Percentiles rank a stretch among this genome's conserved stretches.
These are phyloP conservation scores for Saccharomycopsis hybrid DNA, from an alignment of 1,139 yeast genomes.

Conservation along the genomic window DNA sequence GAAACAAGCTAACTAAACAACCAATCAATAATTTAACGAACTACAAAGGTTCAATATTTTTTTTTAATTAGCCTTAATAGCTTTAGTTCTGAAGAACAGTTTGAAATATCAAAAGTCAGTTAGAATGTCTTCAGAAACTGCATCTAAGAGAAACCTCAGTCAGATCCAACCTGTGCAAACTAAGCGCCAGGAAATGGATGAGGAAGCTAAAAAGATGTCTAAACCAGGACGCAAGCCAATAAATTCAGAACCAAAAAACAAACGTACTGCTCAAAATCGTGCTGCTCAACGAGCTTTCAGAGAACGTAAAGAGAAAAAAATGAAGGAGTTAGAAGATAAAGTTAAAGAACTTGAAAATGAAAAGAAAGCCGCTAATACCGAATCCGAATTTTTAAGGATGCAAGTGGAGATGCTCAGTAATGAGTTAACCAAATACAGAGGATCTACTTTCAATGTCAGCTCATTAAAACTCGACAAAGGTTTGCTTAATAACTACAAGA, in stretches of 20 bases:
- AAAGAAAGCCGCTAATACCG: slow-evolving; percentile 56
- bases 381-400: slow-evolving; percentile 63
- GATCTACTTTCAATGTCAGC: slow-evolving; percentile 26
- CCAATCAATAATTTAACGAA: too few species aligned
- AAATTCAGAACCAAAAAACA: slow-evolving; percentile 72
- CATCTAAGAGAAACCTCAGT: slow-evolving; percentile 16
- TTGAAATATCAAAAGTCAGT: too few species aligned
- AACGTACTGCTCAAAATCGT: slow-evolving; percentile 92
- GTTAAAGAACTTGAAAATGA: slow-evolving; percentile 66
- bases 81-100: too few species aligned
- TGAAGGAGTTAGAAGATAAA: slow-evolving; percentile 80
- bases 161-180: slow-evolving; percentile 19
- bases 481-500: not conserved
- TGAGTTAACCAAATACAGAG: slow-evolving; percentile 64
- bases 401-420: slow-evolving; percentile 71
- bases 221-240: slow-evolving; percentile 71
- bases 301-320: slow-evolving; percentile 83
- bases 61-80: too few species aligned
- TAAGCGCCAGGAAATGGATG: slow-evolving; percentile 26
- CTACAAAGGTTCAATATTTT: too few species aligned
- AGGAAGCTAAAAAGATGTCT: slow-evolving; percentile 28
- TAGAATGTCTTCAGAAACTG: too few species aligned
- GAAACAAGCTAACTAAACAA: too few species aligned
- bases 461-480: slow-evolving; percentile 4
- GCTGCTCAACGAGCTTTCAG: slow-evolving; percentile 97